phyloP scores from a whole-genome alignment of 2,329 filamentous ascomycete species.

The Beauveria scarabaeidicola region DNA sequence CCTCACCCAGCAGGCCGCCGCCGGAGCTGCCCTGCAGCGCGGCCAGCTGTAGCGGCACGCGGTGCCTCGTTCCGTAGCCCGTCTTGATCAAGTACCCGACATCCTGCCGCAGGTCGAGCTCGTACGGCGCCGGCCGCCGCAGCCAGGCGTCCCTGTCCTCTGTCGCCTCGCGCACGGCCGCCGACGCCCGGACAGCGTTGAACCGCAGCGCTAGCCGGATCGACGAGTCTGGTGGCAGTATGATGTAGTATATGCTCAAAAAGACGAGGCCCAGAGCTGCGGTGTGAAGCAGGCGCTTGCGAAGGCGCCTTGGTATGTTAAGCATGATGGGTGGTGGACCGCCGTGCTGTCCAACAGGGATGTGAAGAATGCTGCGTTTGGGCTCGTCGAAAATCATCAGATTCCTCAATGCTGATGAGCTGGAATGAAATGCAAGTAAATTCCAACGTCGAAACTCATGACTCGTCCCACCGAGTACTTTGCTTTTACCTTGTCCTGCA shows the following conservation, averaged over 20 bases:
- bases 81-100: slow-evolving; percentile 47
- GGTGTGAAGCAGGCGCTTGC: slow-evolving; percentile 21
- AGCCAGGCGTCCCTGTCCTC: slow-evolving; percentile 34
- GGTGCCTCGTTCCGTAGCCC: slow-evolving; percentile 44
- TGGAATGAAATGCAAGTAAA: background rate
- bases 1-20: slow-evolving; percentile 23
- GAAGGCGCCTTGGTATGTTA: slow-evolving; percentile 21
- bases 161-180: slow-evolving; percentile 21
- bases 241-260: slow-evolving; percentile 19
- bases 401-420: background rate
- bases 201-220: slow-evolving; percentile 26
- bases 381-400: background rate
- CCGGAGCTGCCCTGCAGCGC: slow-evolving; percentile 29
- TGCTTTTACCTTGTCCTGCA: background rate
- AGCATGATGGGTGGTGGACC: slow-evolving; percentile 11
- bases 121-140: slow-evolving; percentile 28
- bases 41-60: slow-evolving; percentile 37
- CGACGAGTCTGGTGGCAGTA: slow-evolving; percentile 26
- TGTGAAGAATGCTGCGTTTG: background rate
- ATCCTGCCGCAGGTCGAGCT: slow-evolving; percentile 36
- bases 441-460: background rate
- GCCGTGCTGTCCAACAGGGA: background rate
- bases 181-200: slow-evolving; percentile 24
- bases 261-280: slow-evolving; percentile 18
- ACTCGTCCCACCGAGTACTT: background rate